Evolutionary conservation across 441 rosid genomes (phyloP).

Genomic region (Syzygium syzygioides): DNA sequence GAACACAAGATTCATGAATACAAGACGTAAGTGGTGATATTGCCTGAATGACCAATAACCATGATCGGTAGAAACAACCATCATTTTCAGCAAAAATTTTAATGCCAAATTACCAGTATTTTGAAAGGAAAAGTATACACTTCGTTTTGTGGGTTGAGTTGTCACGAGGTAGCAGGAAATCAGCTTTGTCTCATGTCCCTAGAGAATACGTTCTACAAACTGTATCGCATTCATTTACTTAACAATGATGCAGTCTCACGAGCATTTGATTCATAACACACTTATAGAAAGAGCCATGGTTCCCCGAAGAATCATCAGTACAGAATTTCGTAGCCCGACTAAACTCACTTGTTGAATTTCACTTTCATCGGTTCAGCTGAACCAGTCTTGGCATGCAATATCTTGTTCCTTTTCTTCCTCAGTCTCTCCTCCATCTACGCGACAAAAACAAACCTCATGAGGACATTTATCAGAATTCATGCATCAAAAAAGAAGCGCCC

Average conservation of each 20-base stretch:
- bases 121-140: not conserved
- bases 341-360: conserved; percentile 72
- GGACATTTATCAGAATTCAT: not conserved
- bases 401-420: conserved; percentile 70
- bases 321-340: not conserved
- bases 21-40: not conserved
- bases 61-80: not conserved
- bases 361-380: conserved; percentile 70
- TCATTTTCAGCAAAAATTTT: not conserved
- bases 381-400: conserved; percentile 79
- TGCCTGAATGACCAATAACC: not conserved
- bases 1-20: not conserved
- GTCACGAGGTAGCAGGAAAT: not conserved
- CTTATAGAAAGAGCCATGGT: not conserved
- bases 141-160: not conserved
- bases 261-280: not conserved
- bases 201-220: not conserved
- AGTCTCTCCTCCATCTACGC: conserved; percentile 82
- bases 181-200: not conserved
- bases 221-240: not conserved
- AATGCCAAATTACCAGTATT: not conserved
- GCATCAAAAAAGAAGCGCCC: not conserved
- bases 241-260: not conserved
- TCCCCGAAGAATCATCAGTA: not conserved
- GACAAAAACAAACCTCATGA: conserved; percentile 6